Conservation (phyloP, 179 eudicot genomes). For the Pouteria campechiana region DNA sequence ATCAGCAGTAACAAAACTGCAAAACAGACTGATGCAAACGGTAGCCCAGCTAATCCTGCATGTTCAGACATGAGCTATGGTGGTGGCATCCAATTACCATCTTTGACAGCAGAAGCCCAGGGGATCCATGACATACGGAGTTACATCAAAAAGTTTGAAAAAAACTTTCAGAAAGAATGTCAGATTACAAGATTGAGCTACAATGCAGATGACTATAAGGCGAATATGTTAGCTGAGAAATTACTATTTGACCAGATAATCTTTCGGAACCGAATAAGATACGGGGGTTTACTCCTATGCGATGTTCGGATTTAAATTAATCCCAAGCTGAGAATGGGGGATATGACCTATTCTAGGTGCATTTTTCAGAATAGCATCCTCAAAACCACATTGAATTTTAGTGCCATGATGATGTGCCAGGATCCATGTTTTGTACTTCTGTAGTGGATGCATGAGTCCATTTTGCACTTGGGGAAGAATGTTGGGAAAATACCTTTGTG, state of each 20-base stretch:
- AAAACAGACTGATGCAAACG: constrained; percentile 1
- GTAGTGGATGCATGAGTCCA: neutral
- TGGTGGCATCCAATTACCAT: no score
- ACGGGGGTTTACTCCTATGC: constrained; percentile 72
- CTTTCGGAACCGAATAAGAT: constrained; percentile 51
- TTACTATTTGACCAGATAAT: constrained; percentile 43
- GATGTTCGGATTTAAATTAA: constrained; percentile 28
- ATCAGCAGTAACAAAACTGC: constrained; percentile 14
- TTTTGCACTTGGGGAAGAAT: neutral
- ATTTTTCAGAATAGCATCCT: no score
- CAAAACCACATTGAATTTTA: no score
- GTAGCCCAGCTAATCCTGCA: constrained; percentile 2
- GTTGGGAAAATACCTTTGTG: no score
- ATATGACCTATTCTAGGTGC: constrained; percentile 5
- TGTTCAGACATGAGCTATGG: constrained; percentile 23
- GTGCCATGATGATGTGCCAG: no score
- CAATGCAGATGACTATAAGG: constrained; percentile 18
- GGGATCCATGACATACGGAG: constrained; percentile 39
- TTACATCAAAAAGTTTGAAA: constrained; percentile 34
- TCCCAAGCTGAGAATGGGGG: constrained; percentile 10
- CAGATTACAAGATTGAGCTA: constrained; percentile 8
- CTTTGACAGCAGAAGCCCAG: constrained; percentile 13
- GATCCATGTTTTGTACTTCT: no score
- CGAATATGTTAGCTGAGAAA: constrained; percentile 18
- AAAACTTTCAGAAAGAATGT: constrained; percentile 16